Evolutionary conservation across 2,329 filamentous ascomycete species (phyloP).

Genomic region (Aspergillus sp.): DNA sequence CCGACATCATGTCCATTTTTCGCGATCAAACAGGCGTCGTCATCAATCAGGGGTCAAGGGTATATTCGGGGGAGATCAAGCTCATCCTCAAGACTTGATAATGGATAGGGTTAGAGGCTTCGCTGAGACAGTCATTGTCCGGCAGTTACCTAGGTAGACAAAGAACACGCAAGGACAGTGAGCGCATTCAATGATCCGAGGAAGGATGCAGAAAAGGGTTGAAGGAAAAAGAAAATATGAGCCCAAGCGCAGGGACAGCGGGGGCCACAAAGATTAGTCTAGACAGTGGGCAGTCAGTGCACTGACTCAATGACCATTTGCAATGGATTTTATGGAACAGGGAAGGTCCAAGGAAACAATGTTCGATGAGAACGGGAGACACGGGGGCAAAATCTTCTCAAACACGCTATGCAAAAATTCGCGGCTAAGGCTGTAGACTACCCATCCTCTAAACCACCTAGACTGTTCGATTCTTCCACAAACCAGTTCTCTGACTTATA

Average conservation of each 20-base stretch:
- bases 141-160: not conserved
- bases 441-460: too few relatives aligned
- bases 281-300: not conserved
- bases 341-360: constrained; percentile 7
- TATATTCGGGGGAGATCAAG: constrained; percentile 14
- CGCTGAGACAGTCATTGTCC: constrained; percentile 21
- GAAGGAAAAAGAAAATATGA: constrained; percentile 21
- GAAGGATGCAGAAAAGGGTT: constrained; percentile 10
- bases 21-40: constrained; percentile 18
- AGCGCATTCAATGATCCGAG: constrained; percentile 13
- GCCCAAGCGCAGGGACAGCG: not conserved
- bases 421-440: not conserved
- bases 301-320: constrained; percentile 3
- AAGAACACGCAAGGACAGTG: constrained; percentile 15
- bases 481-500: not conserved
- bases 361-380: constrained; percentile 1
- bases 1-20: constrained; percentile 38
- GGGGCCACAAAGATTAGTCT: constrained; percentile 9
- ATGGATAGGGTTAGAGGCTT: constrained; percentile 11
- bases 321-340: not conserved
- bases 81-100: constrained; percentile 31
- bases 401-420: constrained; percentile 12
- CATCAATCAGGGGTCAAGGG: constrained; percentile 21
- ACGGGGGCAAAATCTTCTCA: constrained; percentile 9
- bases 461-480: constrained; percentile 3